Conservation (phyloP, 768 basidiomycete species). For the Russula olivacea region DNA sequence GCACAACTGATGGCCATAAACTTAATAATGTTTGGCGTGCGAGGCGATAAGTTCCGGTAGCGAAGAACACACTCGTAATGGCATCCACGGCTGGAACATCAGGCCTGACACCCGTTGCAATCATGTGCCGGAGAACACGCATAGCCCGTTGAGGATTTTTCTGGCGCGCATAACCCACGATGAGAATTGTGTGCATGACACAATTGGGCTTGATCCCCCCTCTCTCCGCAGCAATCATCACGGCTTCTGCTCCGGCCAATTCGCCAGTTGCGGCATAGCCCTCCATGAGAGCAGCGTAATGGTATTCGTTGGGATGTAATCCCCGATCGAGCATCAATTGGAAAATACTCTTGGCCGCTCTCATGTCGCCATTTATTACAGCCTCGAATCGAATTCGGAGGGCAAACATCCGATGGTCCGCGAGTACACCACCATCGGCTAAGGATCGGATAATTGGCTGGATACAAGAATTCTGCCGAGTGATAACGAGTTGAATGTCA, state of each 20-base stretch:
- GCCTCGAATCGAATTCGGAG: conserved; percentile 61
- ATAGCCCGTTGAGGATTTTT: conserved; percentile 50
- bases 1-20: conserved; percentile 57
- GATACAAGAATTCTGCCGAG: conserved; percentile 31
- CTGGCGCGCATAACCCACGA: conserved; percentile 62
- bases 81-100: conserved; percentile 71
- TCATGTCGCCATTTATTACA: conserved; percentile 45
- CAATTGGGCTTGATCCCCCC: conserved; percentile 52
- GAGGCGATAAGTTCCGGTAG: conserved; percentile 43
- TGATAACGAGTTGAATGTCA: conserved; percentile 37
- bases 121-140: conserved; percentile 56
- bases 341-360: conserved; percentile 50
- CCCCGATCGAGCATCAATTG: conserved; percentile 58
- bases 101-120: conserved; percentile 53
- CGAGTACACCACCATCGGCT: conserved; percentile 41
- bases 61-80: conserved; percentile 60
- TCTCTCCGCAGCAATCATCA: conserved; percentile 47
- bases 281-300: conserved; percentile 71
- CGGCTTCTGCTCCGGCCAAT: conserved; percentile 46
- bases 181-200: conserved; percentile 72
- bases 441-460: conserved; percentile 45
- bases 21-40: conserved; percentile 51
- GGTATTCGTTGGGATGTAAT: conserved; percentile 64
- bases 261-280: conserved; percentile 61
- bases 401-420: conserved; percentile 52